Evolutionary conservation across 2,329 filamentous ascomycete genomes (phyloP).

Genomic region (Thielaviopsis musarum): DNA sequence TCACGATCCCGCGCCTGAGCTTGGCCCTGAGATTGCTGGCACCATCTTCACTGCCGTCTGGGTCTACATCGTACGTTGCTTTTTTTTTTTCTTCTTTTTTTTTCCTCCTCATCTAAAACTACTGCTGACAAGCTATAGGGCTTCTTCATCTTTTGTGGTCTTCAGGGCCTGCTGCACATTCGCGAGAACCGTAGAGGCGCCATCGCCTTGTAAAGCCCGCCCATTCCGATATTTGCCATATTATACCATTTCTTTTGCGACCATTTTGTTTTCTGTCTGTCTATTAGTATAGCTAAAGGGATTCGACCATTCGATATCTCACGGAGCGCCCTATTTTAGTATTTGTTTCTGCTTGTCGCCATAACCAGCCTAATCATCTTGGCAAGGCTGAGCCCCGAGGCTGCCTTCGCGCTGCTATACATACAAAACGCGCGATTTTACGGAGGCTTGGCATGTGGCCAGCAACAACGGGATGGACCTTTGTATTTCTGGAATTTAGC

Average conservation of each 20-base stretch:
- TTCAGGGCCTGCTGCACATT: conserved; percentile 74
- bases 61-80: conserved; percentile 63
- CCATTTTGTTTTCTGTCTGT: not conserved
- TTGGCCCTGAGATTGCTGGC: conserved; percentile 62
- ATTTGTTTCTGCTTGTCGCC: not conserved
- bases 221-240: not conserved
- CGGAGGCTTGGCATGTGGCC: not conserved
- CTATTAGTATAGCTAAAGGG: not conserved
- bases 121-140: conserved; percentile 30
- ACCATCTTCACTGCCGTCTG: conserved; percentile 79
- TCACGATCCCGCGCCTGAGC: conserved; percentile 49
- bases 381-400: not conserved
- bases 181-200: conserved; percentile 69
- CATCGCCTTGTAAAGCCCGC: conserved; percentile 46
- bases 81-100: not conserved
- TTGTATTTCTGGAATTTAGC: not conserved
- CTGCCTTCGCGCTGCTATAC: not conserved
- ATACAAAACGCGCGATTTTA: not conserved
- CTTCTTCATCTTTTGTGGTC: conserved; percentile 82
- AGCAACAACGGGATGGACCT: not conserved
- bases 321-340: not conserved
- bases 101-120: not conserved
- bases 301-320: not conserved
- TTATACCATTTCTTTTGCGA: not conserved
- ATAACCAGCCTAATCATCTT: not conserved